Evolutionary conservation across 768 basidiomycete species (phyloP), one percentile per base, ranked within the genome.

Genomic region (Galerina sulciceps): DNA sequence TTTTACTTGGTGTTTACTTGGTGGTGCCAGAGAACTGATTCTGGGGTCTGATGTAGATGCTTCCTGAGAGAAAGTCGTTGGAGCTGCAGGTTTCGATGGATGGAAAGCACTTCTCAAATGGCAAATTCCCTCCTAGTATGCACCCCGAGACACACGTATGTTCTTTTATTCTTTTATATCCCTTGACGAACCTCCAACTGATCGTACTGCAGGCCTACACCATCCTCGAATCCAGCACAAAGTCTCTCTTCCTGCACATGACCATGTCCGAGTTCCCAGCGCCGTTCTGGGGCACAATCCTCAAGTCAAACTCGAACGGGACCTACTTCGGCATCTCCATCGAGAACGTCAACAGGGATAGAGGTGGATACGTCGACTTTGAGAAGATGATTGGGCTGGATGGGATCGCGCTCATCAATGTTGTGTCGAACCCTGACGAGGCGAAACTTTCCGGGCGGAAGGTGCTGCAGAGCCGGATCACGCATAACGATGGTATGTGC

Each of bases 221-320:
- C 3, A 84, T 99, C 45, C 83, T 99, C 8, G 97, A 99, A 74
- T 99, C 96, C 1, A 90, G 82, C 67, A 99, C 97, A 0, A 87
- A 90, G 52, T 85, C 96, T 0, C 85, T 99, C 61, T 99, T 99
- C 86, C 72, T 99, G 10, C 96, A 96, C 67, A 90, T 96, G 81
- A 99, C 97, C 0, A 96, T 92, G 79, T 93, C 92, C 17, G 86
- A 91, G 58, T 76, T 80, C 14, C 81, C 84, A 0, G 81, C 78
- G 18, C 91, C 89, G 2, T 90, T 80, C 69, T 99, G 91, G 89
- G 97, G 97, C 36, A 90, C 85, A 67, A 89, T 99, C 64, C 83
- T 94, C 59, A 96, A 96, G 73, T 97, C 96, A 26, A 99, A 99
- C 73, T 98, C 91, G 31, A 99, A 99, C 66, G 97, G 97, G 37